Conservation (phyloP, 768 basidiomycete genomes). For the Auriscalpium vulgare region DNA sequence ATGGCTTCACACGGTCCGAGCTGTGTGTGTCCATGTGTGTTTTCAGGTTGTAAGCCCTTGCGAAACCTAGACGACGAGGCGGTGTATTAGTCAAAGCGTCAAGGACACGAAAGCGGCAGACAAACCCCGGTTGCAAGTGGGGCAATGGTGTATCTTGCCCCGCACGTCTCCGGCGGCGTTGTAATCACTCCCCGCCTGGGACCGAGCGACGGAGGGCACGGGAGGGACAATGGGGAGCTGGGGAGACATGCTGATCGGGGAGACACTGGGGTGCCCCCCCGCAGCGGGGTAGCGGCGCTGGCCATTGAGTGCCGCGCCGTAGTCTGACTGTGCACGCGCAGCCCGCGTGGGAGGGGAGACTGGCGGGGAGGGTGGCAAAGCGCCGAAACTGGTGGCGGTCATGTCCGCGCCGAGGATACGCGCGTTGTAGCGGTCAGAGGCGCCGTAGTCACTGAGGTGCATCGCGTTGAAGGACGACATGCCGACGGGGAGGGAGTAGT, state of each 20-base stretch:
- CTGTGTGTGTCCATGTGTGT: constrained; percentile 95
- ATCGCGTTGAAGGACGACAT: constrained; percentile 67
- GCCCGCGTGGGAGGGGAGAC: constrained; percentile 14
- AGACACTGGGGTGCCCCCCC: constrained; percentile 39
- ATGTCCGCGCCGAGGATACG: constrained; percentile 12
- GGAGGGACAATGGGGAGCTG: constrained; percentile 41
- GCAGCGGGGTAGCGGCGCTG: constrained; percentile 21
- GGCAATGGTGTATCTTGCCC: constrained; percentile 74
- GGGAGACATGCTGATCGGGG: constrained; percentile 47
- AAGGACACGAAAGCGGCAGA: constrained; percentile 4
- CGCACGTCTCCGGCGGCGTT: constrained; percentile 48
- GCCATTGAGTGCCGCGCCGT: constrained; percentile 11
- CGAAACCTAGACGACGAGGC: constrained; percentile 54
- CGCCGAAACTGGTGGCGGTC: constrained; percentile 10
- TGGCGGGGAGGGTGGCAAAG: constrained; percentile 7
- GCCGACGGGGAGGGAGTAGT: constrained; percentile 35
- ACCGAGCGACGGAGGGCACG: constrained; percentile 31
- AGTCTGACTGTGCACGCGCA: constrained; percentile 9
- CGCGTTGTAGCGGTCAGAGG: constrained; percentile 5
- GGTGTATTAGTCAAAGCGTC: constrained; percentile 1
- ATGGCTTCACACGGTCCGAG: constrained; percentile 83
- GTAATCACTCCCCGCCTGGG: constrained; percentile 20
- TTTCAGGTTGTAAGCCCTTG: constrained; percentile 90
- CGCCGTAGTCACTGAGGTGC: constrained; percentile 49
- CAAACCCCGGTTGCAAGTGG: constrained; percentile 64